phyloP scores from a whole-genome alignment of 495 filamentous ascomycete species.

The Antarctomyces pellizariae region DNA sequence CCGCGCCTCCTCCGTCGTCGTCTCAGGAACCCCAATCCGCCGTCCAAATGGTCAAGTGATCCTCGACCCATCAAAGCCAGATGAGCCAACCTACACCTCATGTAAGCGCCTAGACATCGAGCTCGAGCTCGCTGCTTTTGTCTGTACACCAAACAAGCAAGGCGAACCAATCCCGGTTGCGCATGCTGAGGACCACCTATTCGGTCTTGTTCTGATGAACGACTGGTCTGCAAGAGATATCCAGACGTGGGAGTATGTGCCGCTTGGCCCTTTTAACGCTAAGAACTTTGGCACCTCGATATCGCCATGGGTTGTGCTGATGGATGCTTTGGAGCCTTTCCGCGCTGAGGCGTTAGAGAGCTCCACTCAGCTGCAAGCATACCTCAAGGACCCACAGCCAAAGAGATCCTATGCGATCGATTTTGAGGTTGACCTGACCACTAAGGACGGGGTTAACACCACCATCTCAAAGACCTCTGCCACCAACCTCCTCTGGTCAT shows the following conservation, averaged over 20 bases:
- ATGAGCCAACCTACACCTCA: constrained; percentile 33
- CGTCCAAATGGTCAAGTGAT: constrained; percentile 72
- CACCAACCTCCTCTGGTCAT: constrained; percentile 66
- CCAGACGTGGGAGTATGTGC: constrained; percentile 76
- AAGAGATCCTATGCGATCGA: constrained; percentile 51
- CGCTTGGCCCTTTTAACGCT: constrained; percentile 65
- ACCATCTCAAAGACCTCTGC: constrained; percentile 40
- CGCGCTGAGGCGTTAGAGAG: constrained; percentile 32
- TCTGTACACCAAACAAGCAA: constrained; percentile 40
- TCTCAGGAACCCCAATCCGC: constrained; percentile 50
- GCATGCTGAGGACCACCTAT: constrained; percentile 54
- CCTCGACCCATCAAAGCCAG: constrained; percentile 5
- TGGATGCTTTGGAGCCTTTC: constrained; percentile 61
- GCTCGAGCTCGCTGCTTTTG: constrained; percentile 68
- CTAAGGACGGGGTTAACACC: constrained; percentile 37
- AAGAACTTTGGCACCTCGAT: constrained; percentile 92
- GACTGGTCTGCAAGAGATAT: constrained; percentile 90
- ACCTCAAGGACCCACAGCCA: constrained; percentile 39
- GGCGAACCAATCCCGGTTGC: constrained; percentile 37
- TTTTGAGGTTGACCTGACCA: constrained; percentile 50
- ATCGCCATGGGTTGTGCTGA: constrained; percentile 69
- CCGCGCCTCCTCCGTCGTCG: constrained; percentile 52
- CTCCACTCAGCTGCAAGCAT: constrained; percentile 36
- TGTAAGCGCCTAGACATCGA: constrained; percentile 61
- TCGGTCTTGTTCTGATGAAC: constrained; percentile 78